Percentiles rank a stretch among this genome's conserved stretches.
Conservation (phyloP, 2,329 filamentous ascomycete genomes). For the Fusarium coicis region DNA sequence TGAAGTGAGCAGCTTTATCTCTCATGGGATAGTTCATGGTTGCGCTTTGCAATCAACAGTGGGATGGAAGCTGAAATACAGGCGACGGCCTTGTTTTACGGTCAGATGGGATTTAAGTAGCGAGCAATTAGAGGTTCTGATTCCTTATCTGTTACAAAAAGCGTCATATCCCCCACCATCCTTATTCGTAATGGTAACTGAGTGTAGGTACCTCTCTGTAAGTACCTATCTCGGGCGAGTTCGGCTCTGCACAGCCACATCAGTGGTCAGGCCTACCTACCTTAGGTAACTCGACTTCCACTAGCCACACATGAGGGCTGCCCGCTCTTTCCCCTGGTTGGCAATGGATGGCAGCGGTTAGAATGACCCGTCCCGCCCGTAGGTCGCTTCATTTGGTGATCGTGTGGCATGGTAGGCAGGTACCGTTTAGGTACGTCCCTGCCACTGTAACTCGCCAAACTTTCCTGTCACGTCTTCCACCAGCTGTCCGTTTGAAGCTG, state of each 20-base stretch:
- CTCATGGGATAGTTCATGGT: slow-evolving; percentile 8
- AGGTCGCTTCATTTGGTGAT: slow-evolving; percentile 4
- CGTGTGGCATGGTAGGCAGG: slow-evolving; percentile 21
- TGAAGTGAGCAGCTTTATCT: slow-evolving; percentile 4
- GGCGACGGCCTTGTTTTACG: not conserved
- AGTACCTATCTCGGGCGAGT: not conserved
- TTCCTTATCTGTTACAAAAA: slow-evolving; percentile 7
- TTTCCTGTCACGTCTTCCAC: slow-evolving; percentile 37
- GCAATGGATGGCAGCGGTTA: slow-evolving; percentile 17
- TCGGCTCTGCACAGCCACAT: slow-evolving; percentile 22
- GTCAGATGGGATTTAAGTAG: not conserved
- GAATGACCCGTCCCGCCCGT: slow-evolving; percentile 25
- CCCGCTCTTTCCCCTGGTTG: slow-evolving; percentile 12
- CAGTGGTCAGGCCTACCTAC: not conserved
- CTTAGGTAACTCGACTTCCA: not conserved
- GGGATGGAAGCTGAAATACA: not conserved
- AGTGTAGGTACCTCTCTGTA: not conserved
- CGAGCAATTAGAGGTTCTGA: not conserved
- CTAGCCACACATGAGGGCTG: slow-evolving; percentile 31
- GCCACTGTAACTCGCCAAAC: slow-evolving; percentile 36
- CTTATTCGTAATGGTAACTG: not conserved
- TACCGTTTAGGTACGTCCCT: slow-evolving; percentile 31
- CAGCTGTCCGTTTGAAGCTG: slow-evolving; percentile 30
- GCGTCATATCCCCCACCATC: slow-evolving; percentile 30
- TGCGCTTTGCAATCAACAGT: not conserved